Evolutionary conservation across 2,329 filamentous ascomycete species (phyloP), one percentile per base, ranked within the genome.

Genomic region (Claviceps sp.): DNA sequence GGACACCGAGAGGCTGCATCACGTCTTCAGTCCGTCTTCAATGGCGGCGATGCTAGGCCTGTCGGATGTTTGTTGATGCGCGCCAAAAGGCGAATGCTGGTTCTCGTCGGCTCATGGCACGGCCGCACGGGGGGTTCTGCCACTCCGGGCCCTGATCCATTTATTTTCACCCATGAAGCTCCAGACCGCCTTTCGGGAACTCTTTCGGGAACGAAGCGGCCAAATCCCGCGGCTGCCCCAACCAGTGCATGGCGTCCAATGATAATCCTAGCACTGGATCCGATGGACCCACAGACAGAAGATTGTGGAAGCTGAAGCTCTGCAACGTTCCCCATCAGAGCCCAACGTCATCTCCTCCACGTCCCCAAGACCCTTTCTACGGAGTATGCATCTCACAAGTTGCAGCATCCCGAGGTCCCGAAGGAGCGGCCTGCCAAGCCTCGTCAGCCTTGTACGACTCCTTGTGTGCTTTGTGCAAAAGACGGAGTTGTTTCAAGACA

Each of bases 1-100:
- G 61, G 52, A 65, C 63, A 55, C 61, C 63, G 56, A 68, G 60
- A 26, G 64, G 62, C 60, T 66, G 66, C 67, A 69, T 69, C 49
- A 55, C 58, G 48, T 34, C 30, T 34, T 34, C 3, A 34, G 30
- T 34, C 9, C 30, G 30, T 34, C 30, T 34, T 11, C 30, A 11
- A 34, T 18, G 8, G 44, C 44, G 13, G 44, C 24, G 37, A 47
- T 24, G 20, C 43, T 20, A 18, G 37, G 24, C 16, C 43, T 44
- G 41, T 47, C 24, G 43, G 34, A 14, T 16, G 22, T 30, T 22
- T 11, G 34, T 37, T 22, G 14, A 18, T 18, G 45, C 26, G 26
- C 4, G 37, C 24, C 43, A 7, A 34, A 34, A 36, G 37, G 46
- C 4, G 7, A 11, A 11, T 43, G 8, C 18, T 48, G 36, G 16